Conservation (phyloP, 2,329 filamentous ascomycete species). For the Alternaria angustiovoidea region DNA sequence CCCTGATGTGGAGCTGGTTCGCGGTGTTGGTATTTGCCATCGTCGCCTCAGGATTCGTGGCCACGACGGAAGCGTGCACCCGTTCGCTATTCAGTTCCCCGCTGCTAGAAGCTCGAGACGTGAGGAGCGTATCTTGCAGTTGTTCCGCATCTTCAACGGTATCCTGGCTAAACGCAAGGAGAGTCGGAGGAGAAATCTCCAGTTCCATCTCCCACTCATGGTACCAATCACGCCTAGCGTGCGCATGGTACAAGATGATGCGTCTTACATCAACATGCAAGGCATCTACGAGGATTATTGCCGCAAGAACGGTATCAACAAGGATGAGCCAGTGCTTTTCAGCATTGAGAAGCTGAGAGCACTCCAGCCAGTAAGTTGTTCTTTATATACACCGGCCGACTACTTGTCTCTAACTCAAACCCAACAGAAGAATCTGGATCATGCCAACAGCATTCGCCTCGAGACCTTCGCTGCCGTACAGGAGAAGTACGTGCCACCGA, state of each 20-base stretch:
- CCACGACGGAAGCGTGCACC: slow-evolving; percentile 95
- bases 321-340: slow-evolving; percentile 94
- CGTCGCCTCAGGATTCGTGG: slow-evolving; percentile 94
- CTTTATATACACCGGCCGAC: neutral
- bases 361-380: slow-evolving; percentile 56
- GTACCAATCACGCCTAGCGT: slow-evolving; percentile 94
- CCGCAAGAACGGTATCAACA: slow-evolving; percentile 82
- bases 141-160: slow-evolving; percentile 98
- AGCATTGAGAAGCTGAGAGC: slow-evolving; percentile 92
- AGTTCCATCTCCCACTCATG: slow-evolving; percentile 96
- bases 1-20: slow-evolving; percentile 90
- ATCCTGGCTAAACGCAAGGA: slow-evolving; percentile 93
- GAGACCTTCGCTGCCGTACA: slow-evolving; percentile 97
- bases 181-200: slow-evolving; percentile 88
- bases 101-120: slow-evolving; percentile 89
- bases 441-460: slow-evolving; percentile 75
- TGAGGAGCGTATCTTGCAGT: slow-evolving; percentile 92
- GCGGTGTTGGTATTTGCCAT: slow-evolving; percentile 89
- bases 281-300: slow-evolving; percentile 97
- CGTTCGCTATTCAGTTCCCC: slow-evolving; percentile 95
- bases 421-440: slow-evolving; percentile 70
- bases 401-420: slow-evolving; percentile 8
- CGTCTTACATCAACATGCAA: slow-evolving; percentile 92
- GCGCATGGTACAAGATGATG: slow-evolving; percentile 93
- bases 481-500: slow-evolving; percentile 88